phyloP scores from a whole-genome alignment of 23 red algal genomes.

The Chondrus crispus region DNA sequence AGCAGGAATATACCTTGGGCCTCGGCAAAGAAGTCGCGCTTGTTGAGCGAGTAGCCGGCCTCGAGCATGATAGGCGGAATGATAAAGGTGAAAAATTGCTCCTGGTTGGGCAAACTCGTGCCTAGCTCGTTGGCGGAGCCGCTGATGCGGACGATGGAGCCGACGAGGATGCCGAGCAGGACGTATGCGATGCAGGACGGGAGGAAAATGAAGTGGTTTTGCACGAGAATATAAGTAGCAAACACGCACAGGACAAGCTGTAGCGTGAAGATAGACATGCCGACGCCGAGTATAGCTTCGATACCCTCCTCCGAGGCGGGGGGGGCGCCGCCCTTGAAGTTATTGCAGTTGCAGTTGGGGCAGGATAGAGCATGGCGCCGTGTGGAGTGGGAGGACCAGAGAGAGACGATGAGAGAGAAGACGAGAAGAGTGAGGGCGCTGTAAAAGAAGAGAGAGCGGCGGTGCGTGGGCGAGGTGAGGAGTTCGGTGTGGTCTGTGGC shows the following conservation, averaged over 20 bases:
- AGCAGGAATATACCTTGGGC: constrained; percentile 76
- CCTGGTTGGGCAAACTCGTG: constrained; percentile 83
- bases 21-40: constrained; percentile 88
- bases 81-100: constrained; percentile 98
- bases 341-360: constrained; percentile 79
- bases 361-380: constrained; percentile 34
- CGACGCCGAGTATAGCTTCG: constrained; percentile 80
- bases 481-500: neutral
- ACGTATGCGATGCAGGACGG: constrained; percentile 98
- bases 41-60: constrained; percentile 96
- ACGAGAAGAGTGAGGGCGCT: constrained; percentile 51
- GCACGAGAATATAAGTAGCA: constrained; percentile 77
- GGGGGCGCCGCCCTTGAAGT: constrained; percentile 8
- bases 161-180: constrained; percentile 84
- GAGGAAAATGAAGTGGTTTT: constrained; percentile 68
- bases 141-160: constrained; percentile 75
- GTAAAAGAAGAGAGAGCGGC: constrained; percentile 49
- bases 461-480: neutral
- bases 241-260: constrained; percentile 82
- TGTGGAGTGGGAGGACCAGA: constrained; percentile 62
- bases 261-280: constrained; percentile 72
- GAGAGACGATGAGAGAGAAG: constrained; percentile 59
- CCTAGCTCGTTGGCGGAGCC: constrained; percentile 68
- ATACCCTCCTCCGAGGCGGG: constrained; percentile 60
- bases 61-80: constrained; percentile 96